Conservation (phyloP, 129 eudicot genomes). For the Oenanthe sinensis region DNA sequence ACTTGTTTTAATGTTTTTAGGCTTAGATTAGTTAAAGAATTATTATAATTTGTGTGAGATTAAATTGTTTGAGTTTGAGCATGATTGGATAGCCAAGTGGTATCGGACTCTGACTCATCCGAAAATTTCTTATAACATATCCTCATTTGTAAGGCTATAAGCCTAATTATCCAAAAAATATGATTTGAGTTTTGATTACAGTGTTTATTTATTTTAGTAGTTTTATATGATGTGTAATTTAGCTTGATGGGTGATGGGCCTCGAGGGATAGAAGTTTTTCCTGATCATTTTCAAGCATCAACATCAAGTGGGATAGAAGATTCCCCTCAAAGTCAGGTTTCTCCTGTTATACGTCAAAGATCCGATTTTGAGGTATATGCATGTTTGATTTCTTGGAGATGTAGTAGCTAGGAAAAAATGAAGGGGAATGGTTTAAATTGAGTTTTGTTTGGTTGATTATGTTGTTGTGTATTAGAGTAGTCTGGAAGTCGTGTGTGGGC, state of each 20-base stretch:
- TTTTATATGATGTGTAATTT: background rate
- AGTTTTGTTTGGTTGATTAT: slow-evolving; percentile 16
- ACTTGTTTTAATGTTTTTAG: background rate
- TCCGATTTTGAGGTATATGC: slow-evolving; percentile 39
- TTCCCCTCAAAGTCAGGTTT: slow-evolving; percentile 25
- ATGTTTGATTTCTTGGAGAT: background rate
- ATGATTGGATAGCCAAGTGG: no score
- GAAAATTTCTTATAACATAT: no score
- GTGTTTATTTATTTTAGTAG: background rate
- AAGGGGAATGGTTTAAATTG: background rate
- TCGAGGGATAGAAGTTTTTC: slow-evolving; percentile 53
- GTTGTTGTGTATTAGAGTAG: slow-evolving; percentile 44
- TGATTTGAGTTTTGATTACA: no score
- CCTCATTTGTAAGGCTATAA: no score
- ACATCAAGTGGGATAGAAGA: slow-evolving; percentile 26
- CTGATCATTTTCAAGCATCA: slow-evolving; percentile 70
- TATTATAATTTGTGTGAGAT: no score
- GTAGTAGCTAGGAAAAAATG: background rate
- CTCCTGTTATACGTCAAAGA: slow-evolving; percentile 22
- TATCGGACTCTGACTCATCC: no score
- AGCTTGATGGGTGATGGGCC: slow-evolving; percentile 92
- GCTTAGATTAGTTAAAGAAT: background rate
- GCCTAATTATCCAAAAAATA: no score
- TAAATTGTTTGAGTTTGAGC: no score
- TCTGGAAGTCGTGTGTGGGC: slow-evolving; percentile 39